These are phyloP conservation scores for Endotrypanum monterogeii DNA, from an alignment of 208 protist species.

Conservation along the genomic window DNA sequence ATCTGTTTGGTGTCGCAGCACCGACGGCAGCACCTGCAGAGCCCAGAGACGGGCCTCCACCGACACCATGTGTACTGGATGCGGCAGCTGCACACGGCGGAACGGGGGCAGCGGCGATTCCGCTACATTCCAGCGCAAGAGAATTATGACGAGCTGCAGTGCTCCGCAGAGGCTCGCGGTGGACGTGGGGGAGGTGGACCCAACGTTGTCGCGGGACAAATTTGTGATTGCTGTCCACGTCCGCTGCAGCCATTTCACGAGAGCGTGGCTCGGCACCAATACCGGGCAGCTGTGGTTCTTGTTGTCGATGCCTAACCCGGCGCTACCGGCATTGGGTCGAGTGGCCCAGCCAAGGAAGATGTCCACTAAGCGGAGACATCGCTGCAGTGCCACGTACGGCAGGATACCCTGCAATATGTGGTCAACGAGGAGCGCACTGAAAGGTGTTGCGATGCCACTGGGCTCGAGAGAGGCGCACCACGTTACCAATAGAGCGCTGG, in stretches of 20 bases:
- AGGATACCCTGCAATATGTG: conserved; percentile 44
- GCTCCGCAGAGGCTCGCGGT: conserved; percentile 34
- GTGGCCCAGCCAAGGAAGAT: conserved; percentile 34
- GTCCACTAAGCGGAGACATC: conserved; percentile 48
- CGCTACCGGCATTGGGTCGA: conserved; percentile 18
- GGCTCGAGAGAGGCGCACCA: conserved; percentile 32
- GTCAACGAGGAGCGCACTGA: conserved; percentile 42
- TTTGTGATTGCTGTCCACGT: conserved; percentile 23
- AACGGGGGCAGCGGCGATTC: conserved; percentile 38
- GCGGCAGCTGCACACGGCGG: conserved; percentile 49
- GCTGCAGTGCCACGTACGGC: conserved; percentile 40
- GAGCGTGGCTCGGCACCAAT: conserved; percentile 12
- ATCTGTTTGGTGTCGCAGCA: conserved; percentile 29
- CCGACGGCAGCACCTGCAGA: conserved; percentile 37
- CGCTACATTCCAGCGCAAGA: conserved; percentile 39
- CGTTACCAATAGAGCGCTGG: conserved; percentile 12
- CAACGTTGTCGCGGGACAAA: conserved; percentile 22
- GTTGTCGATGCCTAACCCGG: background rate
- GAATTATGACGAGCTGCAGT: conserved; percentile 51
- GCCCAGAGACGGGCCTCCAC: conserved; percentile 42
- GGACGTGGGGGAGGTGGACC: conserved; percentile 21
- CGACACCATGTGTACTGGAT: conserved; percentile 44
- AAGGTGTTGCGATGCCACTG: conserved; percentile 21
- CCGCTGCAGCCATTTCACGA: conserved; percentile 24
- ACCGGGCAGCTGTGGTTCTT: conserved; percentile 3